Evolutionary conservation across 768 basidiomycete species (phyloP), one percentile per base, ranked within the genome.

Genomic region (Hygrocybe coccinea): DNA sequence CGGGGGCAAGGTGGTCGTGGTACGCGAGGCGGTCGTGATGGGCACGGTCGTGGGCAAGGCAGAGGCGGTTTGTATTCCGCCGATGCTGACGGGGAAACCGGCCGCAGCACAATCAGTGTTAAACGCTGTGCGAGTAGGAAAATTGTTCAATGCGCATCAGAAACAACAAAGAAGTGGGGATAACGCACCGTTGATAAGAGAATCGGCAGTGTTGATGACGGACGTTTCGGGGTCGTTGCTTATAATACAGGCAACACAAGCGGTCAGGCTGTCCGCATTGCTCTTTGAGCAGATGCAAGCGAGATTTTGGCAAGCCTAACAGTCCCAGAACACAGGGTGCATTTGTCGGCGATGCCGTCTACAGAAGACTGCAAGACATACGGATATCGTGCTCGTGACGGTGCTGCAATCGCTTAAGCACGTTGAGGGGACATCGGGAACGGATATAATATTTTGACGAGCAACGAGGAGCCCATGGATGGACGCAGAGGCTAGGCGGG

Each of bases 111-210:
- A 41, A 19, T 14, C 19, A 15, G 14, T 19, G 4, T 41, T 3
- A 11, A 41, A 41, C 11, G 3, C 38, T 41, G 38, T 14, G n/a
- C n/a, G n/a, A n/a, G n/a, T n/a, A n/a, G n/a, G n/a, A 19, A 4
- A 19, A 15, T 14, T 41, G 38, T 14, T 41, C 3, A 41, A n/a
- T n/a, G n/a, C n/a, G n/a, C n/a, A n/a, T n/a, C n/a, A n/a, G n/a
- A n/a, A n/a, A n/a, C 36, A 37, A 37, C 36, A 9, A 37, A n/a
- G 36, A 73, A 75, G 36, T n/a, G 9, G 9, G 36, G 9, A n/a
- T 5, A 19, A 41, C 38, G 38, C 19, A 41, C 38, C 15, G 19
- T 3, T 15, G 38, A 41, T 14, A 19, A 41, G 38, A 19, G 38
- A 11, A 3, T 41, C 38, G 38, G 38, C 38, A 14, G 3, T 14